These are phyloP conservation scores for Salix dunnii DNA, from an alignment of 345 rosid species.

Conservation along the genomic window DNA sequence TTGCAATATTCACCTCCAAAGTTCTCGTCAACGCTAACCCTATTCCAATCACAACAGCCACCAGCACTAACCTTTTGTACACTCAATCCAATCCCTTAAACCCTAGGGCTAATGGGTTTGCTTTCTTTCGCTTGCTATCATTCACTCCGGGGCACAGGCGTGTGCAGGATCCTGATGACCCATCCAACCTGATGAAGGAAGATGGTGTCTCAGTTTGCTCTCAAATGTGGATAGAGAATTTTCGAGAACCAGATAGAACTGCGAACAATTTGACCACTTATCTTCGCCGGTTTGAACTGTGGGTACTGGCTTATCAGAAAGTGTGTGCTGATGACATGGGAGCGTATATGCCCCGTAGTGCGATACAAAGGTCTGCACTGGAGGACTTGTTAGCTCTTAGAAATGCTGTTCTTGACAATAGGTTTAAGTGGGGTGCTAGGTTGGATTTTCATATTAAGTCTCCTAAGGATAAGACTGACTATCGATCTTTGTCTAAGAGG, in stretches of 20 bases:
- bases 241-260: conserved; percentile 45
- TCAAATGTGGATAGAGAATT: conserved; percentile 88
- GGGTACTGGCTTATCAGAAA: conserved; percentile 94
- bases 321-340: conserved; percentile 85
- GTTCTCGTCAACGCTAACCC: conserved; percentile 28
- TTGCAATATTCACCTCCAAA: conserved; percentile 27
- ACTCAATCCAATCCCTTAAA: conserved; percentile 20
- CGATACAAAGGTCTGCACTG: conserved; percentile 66
- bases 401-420: conserved; percentile 88
- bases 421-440: conserved; percentile 97
- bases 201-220: conserved; percentile 91
- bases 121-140: conserved; percentile 46
- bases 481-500: conserved; percentile 81
- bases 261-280: conserved; percentile 58
- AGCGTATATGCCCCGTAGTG: conserved; percentile 78
- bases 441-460: conserved; percentile 80
- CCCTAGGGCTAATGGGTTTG: conserved; percentile 20
- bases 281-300: conserved; percentile 77
- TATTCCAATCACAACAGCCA: conserved; percentile 10
- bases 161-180: conserved; percentile 76
- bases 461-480: conserved; percentile 81
- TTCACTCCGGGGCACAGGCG: conserved; percentile 51
- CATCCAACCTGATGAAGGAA: conserved; percentile 73
- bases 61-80: conserved; percentile 15
- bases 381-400: conserved; percentile 79